Base-by-base conservation (phyloP, 1,284 basidiomycete species). In the Ganoderma lingzhi region DNA sequence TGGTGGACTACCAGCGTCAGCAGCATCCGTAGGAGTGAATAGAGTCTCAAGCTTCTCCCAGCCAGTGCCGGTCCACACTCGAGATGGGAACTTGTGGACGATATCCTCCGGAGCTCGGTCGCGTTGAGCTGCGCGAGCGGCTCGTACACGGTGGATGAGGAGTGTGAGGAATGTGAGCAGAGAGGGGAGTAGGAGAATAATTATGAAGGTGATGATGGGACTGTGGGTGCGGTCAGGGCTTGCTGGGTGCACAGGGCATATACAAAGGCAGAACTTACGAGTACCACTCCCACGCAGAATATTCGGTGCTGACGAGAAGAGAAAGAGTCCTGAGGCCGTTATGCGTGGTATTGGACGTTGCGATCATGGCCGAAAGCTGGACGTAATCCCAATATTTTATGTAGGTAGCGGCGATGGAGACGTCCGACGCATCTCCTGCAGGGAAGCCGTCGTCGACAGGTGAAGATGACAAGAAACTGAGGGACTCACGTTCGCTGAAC, bases 261-360 rank as follows among this genome's bases (percentile, higher is more conserved):
- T 0, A 42, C n/a, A 28, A 65, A 71, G 56, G 44, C 73, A 23
- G 19, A 61, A 87, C 92, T 76, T 75, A 93, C 92, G 92, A 94
- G 76, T 93, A 94, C 93, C 92, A 94, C 78, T 93, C 92, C 92
- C 93, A 93, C 53, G 90, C 87, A 30, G 91, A 91, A 75, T 90
- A 92, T 72, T 93, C 91, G 6, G 91, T 88, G n/a, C 87, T 91
- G 73, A 94, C 89, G 67, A 92, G 83, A n/a, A 94, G 81, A 0
- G 92, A 92, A 42, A 94, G 84, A 0, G 92, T 93, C 64, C 84
- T 86, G 61, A 94, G 77, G 48, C 91, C 92, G 44, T 87, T 87
- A 75, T 93, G 92, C 28, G 92, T 91, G 8, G 92, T 94, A 72
- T 93, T 93, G 30, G 92, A 93, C 30, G 85, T 76, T 41, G 84